These are phyloP conservation scores for Apiotrichum sp. DNA, from an alignment of 1,284 basidiomycete genomes.

Conservation along the genomic window DNA sequence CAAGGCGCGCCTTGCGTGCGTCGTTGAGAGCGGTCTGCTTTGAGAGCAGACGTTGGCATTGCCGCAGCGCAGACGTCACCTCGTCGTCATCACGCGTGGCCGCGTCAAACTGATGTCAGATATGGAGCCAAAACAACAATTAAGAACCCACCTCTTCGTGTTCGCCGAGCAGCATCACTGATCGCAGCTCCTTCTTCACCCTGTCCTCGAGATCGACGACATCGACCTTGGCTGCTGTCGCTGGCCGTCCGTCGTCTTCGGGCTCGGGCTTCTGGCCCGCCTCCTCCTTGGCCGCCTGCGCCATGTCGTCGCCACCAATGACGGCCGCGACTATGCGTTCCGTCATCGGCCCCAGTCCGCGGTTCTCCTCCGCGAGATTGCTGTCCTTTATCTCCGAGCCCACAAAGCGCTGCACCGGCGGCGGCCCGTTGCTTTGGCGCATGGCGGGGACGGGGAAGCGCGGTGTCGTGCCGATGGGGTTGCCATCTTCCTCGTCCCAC, in stretches of 20 bases:
- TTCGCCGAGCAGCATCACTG: slow-evolving; percentile 51
- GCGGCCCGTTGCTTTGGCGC: slow-evolving; percentile 18
- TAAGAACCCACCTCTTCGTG: slow-evolving; percentile 48
- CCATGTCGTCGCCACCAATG: slow-evolving; percentile 49
- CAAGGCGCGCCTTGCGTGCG: slow-evolving; percentile 67
- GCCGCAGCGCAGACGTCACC: slow-evolving; percentile 79
- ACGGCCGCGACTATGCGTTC: slow-evolving; percentile 64
- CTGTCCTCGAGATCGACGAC: slow-evolving; percentile 53
- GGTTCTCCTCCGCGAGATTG: slow-evolving; percentile 36
- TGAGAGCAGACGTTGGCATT: slow-evolving; percentile 76
- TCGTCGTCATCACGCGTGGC: slow-evolving; percentile 80
- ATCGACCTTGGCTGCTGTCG: slow-evolving; percentile 27
- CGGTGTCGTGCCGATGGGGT: slow-evolving; percentile 30
- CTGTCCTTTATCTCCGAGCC: slow-evolving; percentile 36
- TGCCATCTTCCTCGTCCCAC: slow-evolving; percentile 84
- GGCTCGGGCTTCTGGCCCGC: slow-evolving; percentile 13
- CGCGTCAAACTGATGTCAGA: slow-evolving; percentile 60
- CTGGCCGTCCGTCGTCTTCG: slow-evolving; percentile 10
- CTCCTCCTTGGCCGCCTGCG: slow-evolving; percentile 53
- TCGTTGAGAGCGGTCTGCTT: slow-evolving; percentile 74
- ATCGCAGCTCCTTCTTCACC: slow-evolving; percentile 52
- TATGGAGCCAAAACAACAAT: not conserved
- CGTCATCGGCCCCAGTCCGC: slow-evolving; percentile 39
- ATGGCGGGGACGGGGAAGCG: slow-evolving; percentile 32
- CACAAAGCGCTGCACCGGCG: slow-evolving; percentile 10